Base-by-base conservation (phyloP, 2,329 filamentous ascomycete genomes). In the Trichoderma aggressivum region DNA sequence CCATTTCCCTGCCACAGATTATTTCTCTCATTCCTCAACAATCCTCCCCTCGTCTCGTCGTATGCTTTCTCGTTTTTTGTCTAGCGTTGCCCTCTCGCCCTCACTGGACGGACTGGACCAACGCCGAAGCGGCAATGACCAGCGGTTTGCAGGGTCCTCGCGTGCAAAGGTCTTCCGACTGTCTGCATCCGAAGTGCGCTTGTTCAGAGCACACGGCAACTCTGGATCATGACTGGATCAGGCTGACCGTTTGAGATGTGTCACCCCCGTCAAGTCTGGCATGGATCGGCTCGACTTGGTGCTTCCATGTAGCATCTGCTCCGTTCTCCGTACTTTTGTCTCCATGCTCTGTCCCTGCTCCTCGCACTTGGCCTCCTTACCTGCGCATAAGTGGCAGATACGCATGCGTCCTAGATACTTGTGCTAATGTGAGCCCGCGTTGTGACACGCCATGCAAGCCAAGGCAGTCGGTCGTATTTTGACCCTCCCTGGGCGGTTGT, bases 271-370 rank as follows among this genome's bases (percentile, higher is more conserved):
- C 56, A 14, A 53, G 39, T 50, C 65, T 47, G 43, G 56, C 65
- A 69, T 69, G 65, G 65, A 60, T 68, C 64, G 64, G 39, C 65
- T 69, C 55, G 39, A 59, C 53, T 50, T 68, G 55, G 43, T 58
- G 53, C 55, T 59, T 68, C 64, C 55, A 59, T 60, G 50, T 32
- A 61, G 65, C 47, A 69, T 60, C 39, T 61, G 39, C 56, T 36
- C 39, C 56, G 39, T 32, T 32, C 18, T 61, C 65, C 39, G 65
- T 69, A 53, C 65, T 68, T 58, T 66, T 58, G 63, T 66, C 63
- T 66, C 63, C 50, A 39, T 66, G 24, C 47, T 66, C 53, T 43
- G 50, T 43, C 59, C 34, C 63, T 34, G 56, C 63, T 47, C 30
- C 18, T 21, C 47, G 47, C 24, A 58, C 53, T 30, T 58, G 50